phyloP scores from a whole-genome alignment of 1,284 basidiomycete species.

The Ustilago curta region DNA sequence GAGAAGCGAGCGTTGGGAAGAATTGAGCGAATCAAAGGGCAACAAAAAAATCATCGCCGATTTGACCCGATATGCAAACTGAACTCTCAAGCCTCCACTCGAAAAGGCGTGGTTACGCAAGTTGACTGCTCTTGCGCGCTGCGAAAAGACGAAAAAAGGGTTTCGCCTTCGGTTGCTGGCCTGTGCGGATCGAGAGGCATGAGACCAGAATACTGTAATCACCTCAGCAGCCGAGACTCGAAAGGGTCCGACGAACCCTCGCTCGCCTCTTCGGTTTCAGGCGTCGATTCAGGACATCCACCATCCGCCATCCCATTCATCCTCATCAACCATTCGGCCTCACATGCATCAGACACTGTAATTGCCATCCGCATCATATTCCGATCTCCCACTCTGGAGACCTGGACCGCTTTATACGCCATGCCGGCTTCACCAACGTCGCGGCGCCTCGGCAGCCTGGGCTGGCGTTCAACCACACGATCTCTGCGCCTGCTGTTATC shows the following conservation, averaged over 20 bases:
- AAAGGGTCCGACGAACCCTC: conserved; percentile 21
- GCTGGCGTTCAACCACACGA: background rate
- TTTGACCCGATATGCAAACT: background rate
- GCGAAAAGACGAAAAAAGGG: too few species aligned
- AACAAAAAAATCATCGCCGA: conserved; percentile 36
- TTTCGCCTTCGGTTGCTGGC: conserved; percentile 14
- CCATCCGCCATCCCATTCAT: too few species aligned
- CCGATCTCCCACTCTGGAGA: background rate
- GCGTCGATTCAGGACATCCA: conserved; percentile 1
- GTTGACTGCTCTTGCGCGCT: background rate
- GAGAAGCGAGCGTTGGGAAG: conserved; percentile 1
- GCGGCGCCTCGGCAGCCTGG: background rate
- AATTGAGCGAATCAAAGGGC: background rate
- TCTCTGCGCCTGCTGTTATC: background rate
- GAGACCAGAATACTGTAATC: background rate
- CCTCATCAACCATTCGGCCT: background rate
- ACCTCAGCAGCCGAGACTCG: conserved; percentile 2
- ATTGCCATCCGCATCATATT: background rate
- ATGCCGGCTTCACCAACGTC: conserved; percentile 5
- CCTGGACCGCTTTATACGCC: too few species aligned
- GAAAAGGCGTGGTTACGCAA: conserved; percentile 1
- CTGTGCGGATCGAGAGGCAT: conserved; percentile 13
- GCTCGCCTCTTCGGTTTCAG: conserved; percentile 22
- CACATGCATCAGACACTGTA: background rate
- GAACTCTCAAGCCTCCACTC: conserved; percentile 21